These are phyloP conservation scores for Metschnikowia chrysomelidarum DNA, from an alignment of 805 yeast species.

Conservation along the genomic window DNA sequence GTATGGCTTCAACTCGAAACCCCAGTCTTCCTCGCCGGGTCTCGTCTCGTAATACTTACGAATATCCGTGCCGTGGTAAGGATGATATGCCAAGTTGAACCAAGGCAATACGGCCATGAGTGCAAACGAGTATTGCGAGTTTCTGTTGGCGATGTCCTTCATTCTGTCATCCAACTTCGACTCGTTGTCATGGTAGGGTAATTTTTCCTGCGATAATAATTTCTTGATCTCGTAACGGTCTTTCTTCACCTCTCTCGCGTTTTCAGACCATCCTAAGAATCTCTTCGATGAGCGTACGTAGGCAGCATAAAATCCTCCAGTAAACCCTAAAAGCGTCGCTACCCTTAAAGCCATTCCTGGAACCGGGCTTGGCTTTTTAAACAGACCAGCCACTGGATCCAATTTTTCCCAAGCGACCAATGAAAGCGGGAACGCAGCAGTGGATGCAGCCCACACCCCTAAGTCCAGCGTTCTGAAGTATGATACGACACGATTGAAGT, in stretches of 20 bases:
- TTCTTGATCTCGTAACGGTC: conserved; percentile 75
- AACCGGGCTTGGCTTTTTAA: conserved; percentile 48
- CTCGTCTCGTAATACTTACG: conserved; percentile 42
- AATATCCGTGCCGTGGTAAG: conserved; percentile 76
- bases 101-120: conserved; percentile 66
- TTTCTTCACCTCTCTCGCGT: conserved; percentile 62
- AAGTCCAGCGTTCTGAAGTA: conserved; percentile 72
- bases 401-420: conserved; percentile 42
- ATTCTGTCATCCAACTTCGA: conserved; percentile 57
- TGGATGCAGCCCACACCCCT: conserved; percentile 42
- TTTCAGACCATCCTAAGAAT: conserved; percentile 78
- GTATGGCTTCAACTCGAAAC: conserved; percentile 48
- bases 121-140: conserved; percentile 69
- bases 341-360: conserved; percentile 57
- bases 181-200: conserved; percentile 65
- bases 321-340: conserved; percentile 58
- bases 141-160: conserved; percentile 73
- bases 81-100: conserved; percentile 80
- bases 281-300: conserved; percentile 66
- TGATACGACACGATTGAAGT: conserved; percentile 65
- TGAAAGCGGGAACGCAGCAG: conserved; percentile 43
- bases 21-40: conserved; percentile 60
- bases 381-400: conserved; percentile 42
- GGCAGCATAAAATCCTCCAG: conserved; percentile 73
- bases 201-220: conserved; percentile 59